Conservation (phyloP, 2,329 filamentous ascomycete species). For the Cladosporium colombiae region DNA sequence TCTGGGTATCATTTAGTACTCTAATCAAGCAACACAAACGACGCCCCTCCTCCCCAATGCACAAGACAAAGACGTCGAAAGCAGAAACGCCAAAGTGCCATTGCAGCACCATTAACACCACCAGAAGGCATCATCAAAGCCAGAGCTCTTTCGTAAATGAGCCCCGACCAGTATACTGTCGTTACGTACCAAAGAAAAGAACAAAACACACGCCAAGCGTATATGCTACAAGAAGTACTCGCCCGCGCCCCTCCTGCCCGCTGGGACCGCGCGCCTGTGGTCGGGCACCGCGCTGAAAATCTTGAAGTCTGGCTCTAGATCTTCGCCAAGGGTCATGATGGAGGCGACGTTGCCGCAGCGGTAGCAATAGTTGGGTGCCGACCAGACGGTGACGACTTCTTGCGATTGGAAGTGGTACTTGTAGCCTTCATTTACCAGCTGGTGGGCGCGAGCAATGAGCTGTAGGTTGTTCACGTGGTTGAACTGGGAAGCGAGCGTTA, state of each 20-base stretch:
- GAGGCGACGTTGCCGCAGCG: slow-evolving; percentile 84
- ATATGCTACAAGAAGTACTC: slow-evolving; percentile 53
- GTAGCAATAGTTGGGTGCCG: slow-evolving; percentile 95
- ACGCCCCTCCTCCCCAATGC: neutral
- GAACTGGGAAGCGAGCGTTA: slow-evolving; percentile 49
- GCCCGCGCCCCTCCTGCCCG: slow-evolving; percentile 54
- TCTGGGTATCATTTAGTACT: slow-evolving; percentile 18
- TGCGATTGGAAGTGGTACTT: slow-evolving; percentile 95
- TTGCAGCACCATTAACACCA: neutral
- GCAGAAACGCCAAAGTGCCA: neutral
- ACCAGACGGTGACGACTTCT: slow-evolving; percentile 87
- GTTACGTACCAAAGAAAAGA: neutral
- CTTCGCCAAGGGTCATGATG: slow-evolving; percentile 86
- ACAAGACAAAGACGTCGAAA: neutral
- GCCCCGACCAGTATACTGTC: slow-evolving; percentile 2
- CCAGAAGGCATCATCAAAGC: slow-evolving; percentile 1
- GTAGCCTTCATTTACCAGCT: slow-evolving; percentile 76
- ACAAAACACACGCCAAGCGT: neutral
- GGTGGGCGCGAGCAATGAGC: slow-evolving; percentile 72
- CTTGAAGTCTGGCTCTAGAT: slow-evolving; percentile 86
- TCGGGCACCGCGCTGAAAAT: slow-evolving; percentile 90
- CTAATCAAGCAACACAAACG: neutral
- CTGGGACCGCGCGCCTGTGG: slow-evolving; percentile 76
- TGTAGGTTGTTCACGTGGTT: slow-evolving; percentile 74
- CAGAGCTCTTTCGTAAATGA: neutral